Evolutionary conservation across 805 yeast species (phyloP).

Genomic region (Kurtzmaniella cleridarum): DNA sequence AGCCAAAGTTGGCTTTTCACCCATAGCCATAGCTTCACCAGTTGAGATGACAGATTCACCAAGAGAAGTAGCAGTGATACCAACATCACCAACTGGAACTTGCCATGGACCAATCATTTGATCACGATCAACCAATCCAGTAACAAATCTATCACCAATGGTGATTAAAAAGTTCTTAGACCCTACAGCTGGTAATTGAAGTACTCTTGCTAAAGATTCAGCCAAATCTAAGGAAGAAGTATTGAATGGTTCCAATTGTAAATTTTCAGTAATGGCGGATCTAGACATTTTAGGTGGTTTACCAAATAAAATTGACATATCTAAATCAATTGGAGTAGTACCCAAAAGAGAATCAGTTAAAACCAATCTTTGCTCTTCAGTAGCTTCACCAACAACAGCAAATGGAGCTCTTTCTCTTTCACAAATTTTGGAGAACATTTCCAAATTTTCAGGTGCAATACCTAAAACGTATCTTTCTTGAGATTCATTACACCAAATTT

Average conservation of each 20-base stretch:
- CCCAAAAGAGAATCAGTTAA: slow-evolving; percentile 73
- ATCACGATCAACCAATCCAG: slow-evolving; percentile 94
- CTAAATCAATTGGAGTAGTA: slow-evolving; percentile 90
- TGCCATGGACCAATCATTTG: slow-evolving; percentile 99
- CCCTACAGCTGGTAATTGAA: slow-evolving; percentile 89
- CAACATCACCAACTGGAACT: slow-evolving; percentile 97
- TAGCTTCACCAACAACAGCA: slow-evolving; percentile 94
- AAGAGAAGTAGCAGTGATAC: slow-evolving; percentile 87
- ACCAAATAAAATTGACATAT: slow-evolving; percentile 92
- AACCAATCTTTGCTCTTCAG: slow-evolving; percentile 75
- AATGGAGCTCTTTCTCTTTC: slow-evolving; percentile 93
- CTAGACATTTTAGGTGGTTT: slow-evolving; percentile 96
- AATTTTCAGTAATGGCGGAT: slow-evolving; percentile 56
- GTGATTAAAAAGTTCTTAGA: slow-evolving; percentile 92
- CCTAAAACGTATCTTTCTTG: slow-evolving; percentile 97
- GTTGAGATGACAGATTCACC: slow-evolving; percentile 65
- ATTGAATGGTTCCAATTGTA: slow-evolving; percentile 39
- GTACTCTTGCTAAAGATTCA: slow-evolving; percentile 76
- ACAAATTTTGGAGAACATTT: slow-evolving; percentile 71
- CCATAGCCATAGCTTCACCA: slow-evolving; percentile 98
- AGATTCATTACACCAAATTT: slow-evolving; percentile 99
- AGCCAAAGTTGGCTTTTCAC: slow-evolving; percentile 91
- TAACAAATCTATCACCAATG: slow-evolving; percentile 97
- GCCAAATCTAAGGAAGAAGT: slow-evolving; percentile 33
- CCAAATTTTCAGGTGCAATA: slow-evolving; percentile 73